Percentiles rank a stretch among this genome's conserved stretches.
Evolutionary conservation across 768 basidiomycete genomes (phyloP).

Genomic region (Tulasnella sp.): DNA sequence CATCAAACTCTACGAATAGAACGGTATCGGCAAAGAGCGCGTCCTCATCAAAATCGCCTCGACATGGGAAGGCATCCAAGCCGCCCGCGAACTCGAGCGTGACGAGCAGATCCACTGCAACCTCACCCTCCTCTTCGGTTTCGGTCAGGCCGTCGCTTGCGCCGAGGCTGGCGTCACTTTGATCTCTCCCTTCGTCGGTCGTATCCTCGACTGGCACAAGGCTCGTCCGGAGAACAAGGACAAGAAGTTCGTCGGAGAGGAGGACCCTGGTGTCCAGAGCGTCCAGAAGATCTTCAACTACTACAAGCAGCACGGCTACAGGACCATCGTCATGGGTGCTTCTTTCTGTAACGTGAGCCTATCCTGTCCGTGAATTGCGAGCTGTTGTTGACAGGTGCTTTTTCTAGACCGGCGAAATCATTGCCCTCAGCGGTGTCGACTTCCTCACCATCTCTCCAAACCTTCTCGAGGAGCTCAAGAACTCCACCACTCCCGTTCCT

Average conservation of each 20-base stretch:
- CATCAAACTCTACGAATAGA: conserved; percentile 88
- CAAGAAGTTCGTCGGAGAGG: conserved; percentile 79
- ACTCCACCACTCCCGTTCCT: conserved; percentile 65
- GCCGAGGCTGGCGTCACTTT: conserved; percentile 97
- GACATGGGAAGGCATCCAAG: conserved; percentile 99
- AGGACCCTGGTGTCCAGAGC: conserved; percentile 91
- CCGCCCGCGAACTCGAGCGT: conserved; percentile 88
- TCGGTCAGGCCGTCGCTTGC: conserved; percentile 96
- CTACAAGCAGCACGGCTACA: conserved; percentile 98
- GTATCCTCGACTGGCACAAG: conserved; percentile 99
- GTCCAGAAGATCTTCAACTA: conserved; percentile 98
- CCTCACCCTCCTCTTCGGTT: conserved; percentile 97
- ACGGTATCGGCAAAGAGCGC: conserved; percentile 89
- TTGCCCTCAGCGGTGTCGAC: conserved; percentile 90
- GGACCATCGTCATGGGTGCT: conserved; percentile 99
- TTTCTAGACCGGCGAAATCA: conserved; percentile 77
- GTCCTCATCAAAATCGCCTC: conserved; percentile 99
- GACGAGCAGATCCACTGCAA: conserved; percentile 97
- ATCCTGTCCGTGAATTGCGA: neutral
- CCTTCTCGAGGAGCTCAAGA: conserved; percentile 89
- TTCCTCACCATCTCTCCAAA: conserved; percentile 91
- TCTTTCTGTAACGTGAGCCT: conserved; percentile 90
- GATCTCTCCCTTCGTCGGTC: conserved; percentile 98
- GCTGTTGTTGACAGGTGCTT: conserved; percentile 15
- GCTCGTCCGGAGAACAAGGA: conserved; percentile 48